Base-by-base conservation (phyloP, 2,329 filamentous ascomycete genomes). In the Cryphonectria carpinicola region DNA sequence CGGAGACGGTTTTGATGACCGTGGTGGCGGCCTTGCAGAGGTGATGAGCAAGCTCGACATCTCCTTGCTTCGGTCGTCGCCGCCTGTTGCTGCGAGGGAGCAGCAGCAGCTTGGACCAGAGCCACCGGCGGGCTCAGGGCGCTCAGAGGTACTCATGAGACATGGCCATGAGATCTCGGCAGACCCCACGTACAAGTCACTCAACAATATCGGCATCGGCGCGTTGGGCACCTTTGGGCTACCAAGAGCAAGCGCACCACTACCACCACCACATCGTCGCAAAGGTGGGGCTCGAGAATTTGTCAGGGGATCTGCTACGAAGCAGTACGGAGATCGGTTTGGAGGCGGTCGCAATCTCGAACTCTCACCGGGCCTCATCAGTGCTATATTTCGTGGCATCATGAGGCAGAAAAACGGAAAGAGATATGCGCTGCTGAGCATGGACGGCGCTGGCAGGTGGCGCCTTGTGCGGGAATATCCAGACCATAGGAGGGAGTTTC, bases 361-460 rank as follows among this genome's bases (percentile, higher is more conserved):
- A 4, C 49, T 64, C n/a, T 67, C 71, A 11, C 56, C 58, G 17
- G 69, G 56, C 11, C 66, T 71, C 46, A 35, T 65, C 25, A 28
- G 39, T 10, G 67, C 66, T 14, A 71, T 71, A 35, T 69, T 68
- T 22, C 22, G 43, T 3, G 58, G 64, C 8, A 61, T 67, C n/a
- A 49, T 63, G 17, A 67, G 3, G 49, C n/a, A 39, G n/a, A 25
- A 65, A 52, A 28, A 64, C 0, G 35, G 69, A 11, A 66, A 35
- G 46, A 61, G 49, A 35, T 60, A 60, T 41, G 66, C 71, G 22
- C 46, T n/a, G 46, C 39, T 72, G 39, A n/a, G 17, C 5, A 67
- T 72, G 63, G 66, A 69, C 28, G 66, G 65, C 22, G 61, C 63
- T 56, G 66, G 71, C 22, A 66, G 71, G 10, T 72, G 71, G 71